Conservation (phyloP, 202 grass and related monocot genomes). For the Brachypodium distachyon region DNA sequence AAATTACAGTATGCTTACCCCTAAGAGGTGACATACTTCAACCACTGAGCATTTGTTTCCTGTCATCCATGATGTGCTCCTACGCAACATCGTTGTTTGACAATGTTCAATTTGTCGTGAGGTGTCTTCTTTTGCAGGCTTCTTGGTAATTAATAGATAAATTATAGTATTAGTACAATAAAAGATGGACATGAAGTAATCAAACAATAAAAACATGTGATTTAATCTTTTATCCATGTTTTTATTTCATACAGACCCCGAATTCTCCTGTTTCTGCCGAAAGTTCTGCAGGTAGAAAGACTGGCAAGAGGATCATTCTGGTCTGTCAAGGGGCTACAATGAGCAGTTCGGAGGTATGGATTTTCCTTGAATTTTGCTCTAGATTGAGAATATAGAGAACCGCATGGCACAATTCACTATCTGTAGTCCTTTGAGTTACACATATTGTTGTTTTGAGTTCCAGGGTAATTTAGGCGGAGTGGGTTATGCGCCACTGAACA, state of each 20-base stretch:
- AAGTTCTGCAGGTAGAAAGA: constrained; percentile 65
- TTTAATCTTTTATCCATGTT: not conserved
- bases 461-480: constrained; percentile 53
- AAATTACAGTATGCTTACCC: not conserved
- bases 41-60: not conserved
- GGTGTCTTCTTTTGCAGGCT: not conserved
- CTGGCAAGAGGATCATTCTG: constrained; percentile 60
- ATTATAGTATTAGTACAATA: too few species aligned
- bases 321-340: constrained; percentile 72
- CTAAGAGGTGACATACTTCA: not conserved
- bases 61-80: not conserved
- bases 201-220: not conserved
- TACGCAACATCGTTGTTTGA: not conserved
- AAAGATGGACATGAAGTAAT: not conserved
- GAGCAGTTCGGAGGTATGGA: constrained; percentile 51
- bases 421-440: constrained; percentile 1
- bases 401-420: not conserved
- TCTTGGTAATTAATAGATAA: not conserved
- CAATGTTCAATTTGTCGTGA: not conserved
- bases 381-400: not conserved
- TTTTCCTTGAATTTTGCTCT: not conserved
- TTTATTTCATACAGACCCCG: constrained; percentile 57
- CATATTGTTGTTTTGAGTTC: constrained; percentile 21
- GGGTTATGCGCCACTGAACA: constrained; percentile 80
- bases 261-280: constrained; percentile 56